Conservation (phyloP, 1,284 basidiomycete species). For the Grifola frondosa region DNA sequence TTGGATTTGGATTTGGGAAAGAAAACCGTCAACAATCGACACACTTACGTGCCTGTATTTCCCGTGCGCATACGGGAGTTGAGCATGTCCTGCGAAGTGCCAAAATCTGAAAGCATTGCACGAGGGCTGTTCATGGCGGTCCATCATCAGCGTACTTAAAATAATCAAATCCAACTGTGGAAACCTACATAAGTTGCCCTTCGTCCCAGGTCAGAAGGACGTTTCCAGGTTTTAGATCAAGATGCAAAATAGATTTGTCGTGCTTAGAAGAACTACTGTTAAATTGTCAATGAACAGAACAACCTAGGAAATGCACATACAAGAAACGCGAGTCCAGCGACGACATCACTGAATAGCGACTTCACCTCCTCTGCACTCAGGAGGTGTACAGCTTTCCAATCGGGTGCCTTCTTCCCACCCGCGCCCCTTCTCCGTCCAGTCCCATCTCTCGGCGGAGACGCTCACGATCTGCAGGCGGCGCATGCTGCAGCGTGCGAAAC, state of each 20-base stretch:
- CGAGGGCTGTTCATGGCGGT: slow-evolving; percentile 60
- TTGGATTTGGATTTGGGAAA: too few species aligned
- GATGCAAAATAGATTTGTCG: slow-evolving; percentile 81
- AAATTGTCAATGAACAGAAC: not conserved
- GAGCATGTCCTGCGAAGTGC: slow-evolving; percentile 89
- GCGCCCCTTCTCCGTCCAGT: slow-evolving; percentile 25
- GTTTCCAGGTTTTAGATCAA: slow-evolving; percentile 93
- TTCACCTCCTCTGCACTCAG: slow-evolving; percentile 79
- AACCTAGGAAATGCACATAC: slow-evolving; percentile 42
- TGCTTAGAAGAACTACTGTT: too few species aligned
- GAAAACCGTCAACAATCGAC: slow-evolving; percentile 3
- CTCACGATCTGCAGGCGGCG: slow-evolving; percentile 62
- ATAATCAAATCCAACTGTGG: not conserved
- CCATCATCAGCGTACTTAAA: not conserved
- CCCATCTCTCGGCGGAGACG: slow-evolving; percentile 52
- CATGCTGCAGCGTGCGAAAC: slow-evolving; percentile 67
- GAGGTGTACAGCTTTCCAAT: slow-evolving; percentile 73
- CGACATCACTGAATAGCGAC: slow-evolving; percentile 76
- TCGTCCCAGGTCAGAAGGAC: slow-evolving; percentile 92
- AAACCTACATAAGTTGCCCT: slow-evolving; percentile 70
- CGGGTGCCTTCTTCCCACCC: slow-evolving; percentile 21
- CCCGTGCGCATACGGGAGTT: slow-evolving; percentile 72
- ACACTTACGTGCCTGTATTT: slow-evolving; percentile 88
- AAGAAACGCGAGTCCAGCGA: slow-evolving; percentile 77
- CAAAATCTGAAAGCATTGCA: slow-evolving; percentile 93